Base-by-base conservation (phyloP, 2,329 filamentous ascomycete genomes). In the Cladophialophora exuberans region DNA sequence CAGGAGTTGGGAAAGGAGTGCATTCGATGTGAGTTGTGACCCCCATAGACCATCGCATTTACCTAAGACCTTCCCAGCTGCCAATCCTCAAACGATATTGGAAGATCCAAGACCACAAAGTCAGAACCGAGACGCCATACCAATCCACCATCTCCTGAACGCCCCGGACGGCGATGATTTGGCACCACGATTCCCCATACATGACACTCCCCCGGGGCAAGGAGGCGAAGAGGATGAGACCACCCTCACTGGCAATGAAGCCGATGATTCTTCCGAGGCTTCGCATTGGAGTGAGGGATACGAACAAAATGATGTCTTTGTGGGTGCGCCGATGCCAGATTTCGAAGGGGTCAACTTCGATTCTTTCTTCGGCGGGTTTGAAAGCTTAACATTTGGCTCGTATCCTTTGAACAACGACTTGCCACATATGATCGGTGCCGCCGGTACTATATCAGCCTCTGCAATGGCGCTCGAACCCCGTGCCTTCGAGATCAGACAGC, bases 1-100 rank as follows among this genome's bases (percentile, higher is more conserved):
- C 56, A 59, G 42, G 59, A 62, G 41, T 30, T 62, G 2, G 59
- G 59, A 6, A 62, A 62, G 56, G 59, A 59, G 10, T 62, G 59
- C 25, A 42, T 62, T 30, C 39, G 59, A 57, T 49, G 59, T 62
- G 26, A 44, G 59, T 57, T 13, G 57, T 47, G 9, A 17, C 48
- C 54, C 44, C 49, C 56, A 28, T 52, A 42, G 5, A 22, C 6
- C 13, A 51, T 38, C 4, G 47, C 18, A 44, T 23, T 20, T 20
- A 36, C 11, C 30, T 47, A 13, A 41, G n/a, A 2, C 9, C 13
- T 35, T 17, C 15, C 30, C 39, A 55, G 54, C 48, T 15, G 45
- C 58, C 18, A 55, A 42, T 51, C 51, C 51, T 6, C 44, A 39
- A 13, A 53, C 38, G 15, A 7, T 11, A 42, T 18, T 59, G 31